Evolutionary conservation across 2,329 filamentous ascomycete species (phyloP).

Genomic region (Botrytis paeoniae): DNA sequence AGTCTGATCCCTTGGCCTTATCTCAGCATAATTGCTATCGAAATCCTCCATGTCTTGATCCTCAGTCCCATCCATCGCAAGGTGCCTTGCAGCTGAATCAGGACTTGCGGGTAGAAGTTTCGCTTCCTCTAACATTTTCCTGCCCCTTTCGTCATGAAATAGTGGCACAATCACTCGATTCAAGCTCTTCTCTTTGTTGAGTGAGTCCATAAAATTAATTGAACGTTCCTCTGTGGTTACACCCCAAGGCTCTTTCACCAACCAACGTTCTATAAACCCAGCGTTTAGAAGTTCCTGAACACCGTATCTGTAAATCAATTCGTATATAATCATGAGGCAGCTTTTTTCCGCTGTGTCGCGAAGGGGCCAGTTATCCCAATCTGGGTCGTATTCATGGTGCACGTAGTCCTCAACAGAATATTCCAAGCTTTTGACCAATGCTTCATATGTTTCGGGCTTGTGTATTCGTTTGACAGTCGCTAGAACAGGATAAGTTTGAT

Average conservation of each 20-base stretch:
- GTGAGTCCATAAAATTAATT: conserved; percentile 47
- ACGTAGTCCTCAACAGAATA: conserved; percentile 50
- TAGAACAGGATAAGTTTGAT: conserved; percentile 21
- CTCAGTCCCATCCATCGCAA: conserved; percentile 50
- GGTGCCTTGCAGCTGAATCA: conserved; percentile 20
- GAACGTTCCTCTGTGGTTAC: conserved; percentile 50
- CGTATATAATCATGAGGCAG: conserved; percentile 50
- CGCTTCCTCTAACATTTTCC: conserved; percentile 32
- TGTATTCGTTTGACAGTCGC: conserved; percentile 31
- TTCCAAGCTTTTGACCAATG: conserved; percentile 59
- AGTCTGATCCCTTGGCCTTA: conserved; percentile 51
- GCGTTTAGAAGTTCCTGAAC: conserved; percentile 57
- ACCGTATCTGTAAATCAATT: conserved; percentile 54
- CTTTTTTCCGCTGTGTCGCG: conserved; percentile 61
- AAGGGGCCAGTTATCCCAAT: conserved; percentile 61
- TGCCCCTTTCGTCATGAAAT: conserved; percentile 33
- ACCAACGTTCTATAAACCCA: conserved; percentile 68
- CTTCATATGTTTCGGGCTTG: conserved; percentile 40
- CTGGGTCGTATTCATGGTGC: conserved; percentile 51
- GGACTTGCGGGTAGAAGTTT: conserved; percentile 30
- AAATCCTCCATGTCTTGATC: conserved; percentile 44
- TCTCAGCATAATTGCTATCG: conserved; percentile 32
- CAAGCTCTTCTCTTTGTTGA: conserved; percentile 32
- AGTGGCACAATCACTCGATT: conserved; percentile 48
- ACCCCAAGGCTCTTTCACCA: conserved; percentile 71